A percentile compares a stretch with the other conserved stretches of the same genome.
Evolutionary conservation across 208 protist species (phyloP).

Genomic region (Trypanosoma congolense): DNA sequence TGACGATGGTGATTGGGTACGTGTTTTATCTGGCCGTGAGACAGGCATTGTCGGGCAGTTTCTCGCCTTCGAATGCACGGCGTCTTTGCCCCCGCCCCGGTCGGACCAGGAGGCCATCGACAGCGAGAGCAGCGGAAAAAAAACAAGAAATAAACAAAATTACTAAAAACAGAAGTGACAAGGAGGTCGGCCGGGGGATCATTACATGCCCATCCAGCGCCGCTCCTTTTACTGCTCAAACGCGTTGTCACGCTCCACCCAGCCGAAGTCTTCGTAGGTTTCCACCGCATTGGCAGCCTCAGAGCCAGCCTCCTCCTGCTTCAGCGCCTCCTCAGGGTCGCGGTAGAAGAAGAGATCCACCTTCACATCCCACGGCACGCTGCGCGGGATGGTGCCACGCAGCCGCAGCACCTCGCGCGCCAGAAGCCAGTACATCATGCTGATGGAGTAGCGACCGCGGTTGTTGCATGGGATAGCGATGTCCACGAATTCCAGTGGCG

Average conservation of each 20-base stretch:
- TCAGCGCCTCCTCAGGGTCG: constrained; percentile 90
- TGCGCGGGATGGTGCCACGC: constrained; percentile 90
- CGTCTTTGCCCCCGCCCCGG: background rate
- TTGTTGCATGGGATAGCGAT: constrained; percentile 99
- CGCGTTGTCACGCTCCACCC: constrained; percentile 87
- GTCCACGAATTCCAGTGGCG: constrained; percentile 95
- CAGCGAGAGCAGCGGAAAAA: constrained; percentile 1
- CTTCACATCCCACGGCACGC: constrained; percentile 96
- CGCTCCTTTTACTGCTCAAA: constrained; percentile 69
- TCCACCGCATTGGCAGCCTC: constrained; percentile 29
- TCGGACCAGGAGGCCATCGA: background rate
- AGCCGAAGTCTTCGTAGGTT: constrained; percentile 60
- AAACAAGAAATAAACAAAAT: constrained; percentile 6
- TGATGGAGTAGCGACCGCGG: constrained; percentile 93
- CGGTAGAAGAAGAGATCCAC: constrained; percentile 99
- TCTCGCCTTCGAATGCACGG: constrained; percentile 20
- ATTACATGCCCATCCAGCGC: too few species aligned
- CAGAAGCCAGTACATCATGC: constrained; percentile 99
- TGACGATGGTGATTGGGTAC: background rate
- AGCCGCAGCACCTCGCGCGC: constrained; percentile 97
- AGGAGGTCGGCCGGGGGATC: too few species aligned
- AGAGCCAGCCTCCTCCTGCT: constrained; percentile 66
- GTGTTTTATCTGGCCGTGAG: background rate
- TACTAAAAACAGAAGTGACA: constrained; percentile 13
- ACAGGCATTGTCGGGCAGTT: constrained; percentile 19